phyloP scores from a whole-genome alignment of 2,329 filamentous ascomycete species.

The Paraphaeosphaeria sporulosa region DNA sequence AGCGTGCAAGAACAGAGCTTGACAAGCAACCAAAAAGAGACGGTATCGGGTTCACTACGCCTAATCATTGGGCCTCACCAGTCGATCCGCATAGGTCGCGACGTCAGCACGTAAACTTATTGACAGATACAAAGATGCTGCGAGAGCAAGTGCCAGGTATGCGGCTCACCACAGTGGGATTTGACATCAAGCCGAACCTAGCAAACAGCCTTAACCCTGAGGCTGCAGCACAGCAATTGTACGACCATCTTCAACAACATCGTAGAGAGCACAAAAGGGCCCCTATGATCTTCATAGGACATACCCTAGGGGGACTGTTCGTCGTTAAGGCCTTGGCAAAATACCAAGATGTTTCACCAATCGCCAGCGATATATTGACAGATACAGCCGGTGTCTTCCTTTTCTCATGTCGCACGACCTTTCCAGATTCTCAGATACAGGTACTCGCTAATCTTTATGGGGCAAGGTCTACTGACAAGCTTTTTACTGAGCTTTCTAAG shows the following conservation, averaged over 20 bases:
- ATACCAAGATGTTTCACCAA: background rate
- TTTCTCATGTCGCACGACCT: conserved; percentile 4
- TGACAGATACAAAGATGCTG: conserved; percentile 15
- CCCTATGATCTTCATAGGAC: conserved; percentile 18
- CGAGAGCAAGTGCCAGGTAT: conserved; percentile 13
- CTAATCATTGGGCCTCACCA: background rate
- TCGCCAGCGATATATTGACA: background rate
- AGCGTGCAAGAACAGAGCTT: conserved; percentile 13
- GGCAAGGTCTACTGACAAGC: conserved; percentile 10
- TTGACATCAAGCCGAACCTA: conserved; percentile 8
- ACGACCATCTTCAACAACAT: conserved; percentile 11
- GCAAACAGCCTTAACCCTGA: conserved; percentile 1
- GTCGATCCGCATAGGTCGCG: background rate
- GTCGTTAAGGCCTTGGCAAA: conserved; percentile 10
- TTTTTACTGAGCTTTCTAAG: conserved; percentile 12
- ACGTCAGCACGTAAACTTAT: conserved; percentile 11
- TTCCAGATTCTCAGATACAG: background rate
- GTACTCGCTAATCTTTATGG: conserved; percentile 11
- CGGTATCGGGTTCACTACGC: background rate
- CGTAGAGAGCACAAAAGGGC: background rate
- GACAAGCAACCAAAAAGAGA: conserved; percentile 4
- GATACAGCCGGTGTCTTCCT: conserved; percentile 16
- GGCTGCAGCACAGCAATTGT: conserved; percentile 13
- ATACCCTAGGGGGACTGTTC: conserved; percentile 8
- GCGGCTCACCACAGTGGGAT: conserved; percentile 13